These are phyloP conservation scores for Mycosphaerella sp. DNA, from an alignment of 2,329 filamentous ascomycete genomes.

Conservation along the genomic window DNA sequence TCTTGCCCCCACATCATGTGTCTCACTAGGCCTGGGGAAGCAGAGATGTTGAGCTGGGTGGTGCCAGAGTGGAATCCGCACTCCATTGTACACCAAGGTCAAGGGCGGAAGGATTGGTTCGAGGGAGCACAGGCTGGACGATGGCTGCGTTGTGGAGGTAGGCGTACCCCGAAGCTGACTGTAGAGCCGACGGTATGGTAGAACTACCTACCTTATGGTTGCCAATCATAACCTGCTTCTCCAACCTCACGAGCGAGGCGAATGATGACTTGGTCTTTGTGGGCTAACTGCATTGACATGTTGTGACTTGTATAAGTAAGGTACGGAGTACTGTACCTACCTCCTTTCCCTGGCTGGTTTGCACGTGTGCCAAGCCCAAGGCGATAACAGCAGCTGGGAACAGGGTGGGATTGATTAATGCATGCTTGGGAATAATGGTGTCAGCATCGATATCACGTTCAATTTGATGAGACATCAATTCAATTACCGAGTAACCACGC, in stretches of 20 bases:
- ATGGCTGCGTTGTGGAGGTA: slow-evolving; percentile 21
- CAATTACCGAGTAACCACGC: no score
- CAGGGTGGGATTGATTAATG: no score
- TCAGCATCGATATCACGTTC: no score
- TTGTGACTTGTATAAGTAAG: no score
- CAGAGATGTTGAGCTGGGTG: slow-evolving; percentile 17
- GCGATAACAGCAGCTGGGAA: not conserved
- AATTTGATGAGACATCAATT: no score
- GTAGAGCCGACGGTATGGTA: no score
- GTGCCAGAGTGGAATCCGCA: slow-evolving; percentile 19
- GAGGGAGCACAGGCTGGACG: slow-evolving; percentile 23
- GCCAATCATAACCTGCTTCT: slow-evolving; percentile 23
- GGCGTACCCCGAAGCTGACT: slow-evolving; percentile 22
- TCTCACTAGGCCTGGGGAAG: slow-evolving; percentile 20
- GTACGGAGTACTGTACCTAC: no score
- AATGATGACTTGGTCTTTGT: not conserved
- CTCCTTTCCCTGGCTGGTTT: no score
- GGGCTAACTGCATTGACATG: no score
- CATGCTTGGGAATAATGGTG: no score
- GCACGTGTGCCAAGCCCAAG: not conserved
- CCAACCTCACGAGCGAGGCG: slow-evolving; percentile 19
- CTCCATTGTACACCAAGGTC: no score
- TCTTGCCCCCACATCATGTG: slow-evolving; percentile 19
- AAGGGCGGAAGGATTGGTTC: slow-evolving; percentile 9
- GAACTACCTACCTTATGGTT: no score